phyloP scores from a whole-genome alignment of 2,329 filamentous ascomycete genomes.

The Trichothecium roseum region DNA sequence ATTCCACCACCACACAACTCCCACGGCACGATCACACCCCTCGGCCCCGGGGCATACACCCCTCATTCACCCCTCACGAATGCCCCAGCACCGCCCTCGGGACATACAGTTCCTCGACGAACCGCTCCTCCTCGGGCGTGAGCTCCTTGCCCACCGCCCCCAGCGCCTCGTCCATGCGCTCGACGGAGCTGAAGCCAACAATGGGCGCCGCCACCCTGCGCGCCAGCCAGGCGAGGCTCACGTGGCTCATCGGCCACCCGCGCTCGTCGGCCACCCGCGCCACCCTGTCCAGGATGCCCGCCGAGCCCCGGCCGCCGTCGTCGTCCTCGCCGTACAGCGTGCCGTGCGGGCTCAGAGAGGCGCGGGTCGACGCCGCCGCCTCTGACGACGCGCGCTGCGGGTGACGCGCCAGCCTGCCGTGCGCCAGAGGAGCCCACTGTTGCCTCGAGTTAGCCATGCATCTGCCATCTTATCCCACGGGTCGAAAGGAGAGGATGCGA shows the following conservation, averaged over 20 bases:
- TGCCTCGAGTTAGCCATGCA: too few relatives aligned
- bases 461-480: too few relatives aligned
- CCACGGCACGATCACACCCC: too few relatives aligned
- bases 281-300: constrained; percentile 9
- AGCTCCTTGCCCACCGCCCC: constrained; percentile 32
- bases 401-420: constrained; percentile 10
- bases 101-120: constrained; percentile 51
- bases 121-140: constrained; percentile 46
- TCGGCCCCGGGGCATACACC: too few relatives aligned
- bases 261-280: constrained; percentile 46
- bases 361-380: too few relatives aligned
- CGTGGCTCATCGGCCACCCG: constrained; percentile 49
- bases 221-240: constrained; percentile 54
- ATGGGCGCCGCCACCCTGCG: constrained; percentile 44
- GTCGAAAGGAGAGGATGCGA: too few relatives aligned
- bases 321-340: too few relatives aligned
- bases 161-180: constrained; percentile 51
- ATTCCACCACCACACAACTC: too few relatives aligned
- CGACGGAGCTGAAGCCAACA: constrained; percentile 45
- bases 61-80: too few relatives aligned
- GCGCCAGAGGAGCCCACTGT: constrained; percentile 9
- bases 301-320: too few relatives aligned
- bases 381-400: too few relatives aligned
- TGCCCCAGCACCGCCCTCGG: constrained; percentile 35
- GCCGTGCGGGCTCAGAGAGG: too few relatives aligned